These are phyloP conservation scores for Pichia sp. DNA, from an alignment of 1,139 yeast genomes.

Conservation along the genomic window DNA sequence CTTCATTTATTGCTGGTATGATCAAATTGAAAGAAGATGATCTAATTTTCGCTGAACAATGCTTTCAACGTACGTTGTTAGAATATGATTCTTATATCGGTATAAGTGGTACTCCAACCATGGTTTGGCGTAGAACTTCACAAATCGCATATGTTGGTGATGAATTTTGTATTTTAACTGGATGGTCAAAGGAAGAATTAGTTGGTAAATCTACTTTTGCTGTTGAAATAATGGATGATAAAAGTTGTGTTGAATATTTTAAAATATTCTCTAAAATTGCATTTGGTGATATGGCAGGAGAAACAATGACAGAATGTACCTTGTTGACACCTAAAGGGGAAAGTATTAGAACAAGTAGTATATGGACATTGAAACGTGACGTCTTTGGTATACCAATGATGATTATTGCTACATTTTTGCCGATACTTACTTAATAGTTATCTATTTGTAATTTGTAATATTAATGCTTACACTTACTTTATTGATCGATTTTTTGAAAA, in stretches of 20 bases:
- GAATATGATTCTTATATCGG: conserved; percentile 83
- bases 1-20: conserved; percentile 88
- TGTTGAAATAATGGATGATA: conserved; percentile 85
- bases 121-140: conserved; percentile 93
- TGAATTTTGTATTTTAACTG: conserved; percentile 84
- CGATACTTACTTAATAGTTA: conserved; percentile 47
- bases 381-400: conserved; percentile 74
- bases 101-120: conserved; percentile 87
- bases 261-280: conserved; percentile 79
- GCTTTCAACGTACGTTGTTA: conserved; percentile 83
- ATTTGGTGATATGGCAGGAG: conserved; percentile 85
- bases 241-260: conserved; percentile 80
- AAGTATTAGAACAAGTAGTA: conserved; percentile 64
- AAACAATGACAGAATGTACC: conserved; percentile 83
- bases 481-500: no score
- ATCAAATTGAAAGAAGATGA: conserved; percentile 85
- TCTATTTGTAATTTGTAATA: no score
- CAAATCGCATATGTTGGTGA: conserved; percentile 92
- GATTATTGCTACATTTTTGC: conserved; percentile 89
- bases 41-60: conserved; percentile 89
- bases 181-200: conserved; percentile 73
- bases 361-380: conserved; percentile 75
- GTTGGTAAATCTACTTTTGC: conserved; percentile 63
- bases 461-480: no score
- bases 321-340: conserved; percentile 43